Base-by-base conservation (phyloP, 129 eudicot species). In the Ambrosia trifida region DNA sequence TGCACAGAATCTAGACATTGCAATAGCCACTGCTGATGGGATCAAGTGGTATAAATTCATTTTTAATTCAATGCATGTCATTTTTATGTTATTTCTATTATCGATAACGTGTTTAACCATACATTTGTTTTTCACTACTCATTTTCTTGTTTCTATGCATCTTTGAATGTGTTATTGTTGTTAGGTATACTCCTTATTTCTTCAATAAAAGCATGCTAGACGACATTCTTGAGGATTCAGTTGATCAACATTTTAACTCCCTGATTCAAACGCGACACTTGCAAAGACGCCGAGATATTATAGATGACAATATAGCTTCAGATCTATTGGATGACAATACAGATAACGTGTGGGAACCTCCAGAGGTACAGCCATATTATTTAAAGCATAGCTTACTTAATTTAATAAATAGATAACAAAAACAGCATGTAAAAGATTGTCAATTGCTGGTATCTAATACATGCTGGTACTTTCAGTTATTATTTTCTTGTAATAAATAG, bases 161-260 rank as follows among this genome's bases (percentile, higher is more conserved):
- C 56, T 61, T 13, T n/a, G 36, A 13, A 14, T 32, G 32, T 61
- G 11, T 50, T 2, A 64, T 64, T 78, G 50, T 64, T 58, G 64
- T 70, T 59, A 93, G 98, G 98, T 93, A 93, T 73, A 89, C 95
- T 69, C 98, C 98, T 0, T 93, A 85, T 78, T 93, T 93, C 65
- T 93, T 93, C 77, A 92, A 93, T 79, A 93, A 93, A 81, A 85
- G 74, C 78, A 74, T 83, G 85, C 78, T 93, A 41, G 98, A 93
- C 72, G 89, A 82, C 78, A 93, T 93, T 80, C 98, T 93, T 66
- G 96, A 93, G 72, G 98, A 93, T 70, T 93, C 98, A 0, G 88
- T 85, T 5, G 95, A 93, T 84, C 91, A 87, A 68, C 98, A 93
- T 76, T 93, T 93, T 71, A 66, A 82, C 64, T 47, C 92, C 16